A percentile compares a stretch with the other conserved stretches of the same genome.
Evolutionary conservation across 805 yeast genomes (phyloP).

Genomic region (Cyberlindnera mycetangii): DNA sequence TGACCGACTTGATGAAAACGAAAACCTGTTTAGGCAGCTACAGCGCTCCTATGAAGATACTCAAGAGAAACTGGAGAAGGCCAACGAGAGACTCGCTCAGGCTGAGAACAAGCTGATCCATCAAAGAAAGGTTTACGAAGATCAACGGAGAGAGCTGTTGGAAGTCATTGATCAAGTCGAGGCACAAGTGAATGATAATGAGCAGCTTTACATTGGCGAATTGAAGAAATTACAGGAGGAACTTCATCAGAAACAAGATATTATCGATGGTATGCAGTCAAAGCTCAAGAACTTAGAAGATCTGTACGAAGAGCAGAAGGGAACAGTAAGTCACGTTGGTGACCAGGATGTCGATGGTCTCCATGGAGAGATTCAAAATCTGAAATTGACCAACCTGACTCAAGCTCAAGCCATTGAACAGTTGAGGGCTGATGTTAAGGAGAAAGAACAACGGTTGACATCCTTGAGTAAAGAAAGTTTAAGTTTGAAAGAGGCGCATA

Average conservation of each 20-base stretch:
- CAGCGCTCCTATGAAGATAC: constrained; percentile 14
- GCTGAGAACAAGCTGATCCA: constrained; percentile 44
- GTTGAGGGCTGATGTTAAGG: constrained; percentile 22
- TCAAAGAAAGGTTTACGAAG: constrained; percentile 46
- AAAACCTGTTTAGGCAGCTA: constrained; percentile 12
- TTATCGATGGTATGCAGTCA: constrained; percentile 25
- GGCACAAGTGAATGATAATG: constrained; percentile 53
- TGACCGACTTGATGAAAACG: constrained; percentile 30
- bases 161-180: constrained; percentile 56
- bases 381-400: constrained; percentile 30
- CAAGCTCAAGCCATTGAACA: constrained; percentile 28
- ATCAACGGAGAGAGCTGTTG: constrained; percentile 56
- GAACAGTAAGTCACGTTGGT: constrained; percentile 22
- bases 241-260: constrained; percentile 25
- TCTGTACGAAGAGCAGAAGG: constrained; percentile 14
- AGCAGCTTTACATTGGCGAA: constrained; percentile 44
- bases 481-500: constrained; percentile 28
- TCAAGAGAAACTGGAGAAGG: constrained; percentile 10
- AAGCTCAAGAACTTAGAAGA: constrained; percentile 23
- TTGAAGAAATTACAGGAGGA: constrained; percentile 36
- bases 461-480: constrained; percentile 26
- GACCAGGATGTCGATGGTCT: constrained; percentile 33
- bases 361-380: constrained; percentile 31
- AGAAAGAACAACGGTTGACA: constrained; percentile 12
- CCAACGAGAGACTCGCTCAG: constrained; percentile 15